phyloP scores from a whole-genome alignment of 1,139 yeast species.

The Geotrichum australiense region DNA sequence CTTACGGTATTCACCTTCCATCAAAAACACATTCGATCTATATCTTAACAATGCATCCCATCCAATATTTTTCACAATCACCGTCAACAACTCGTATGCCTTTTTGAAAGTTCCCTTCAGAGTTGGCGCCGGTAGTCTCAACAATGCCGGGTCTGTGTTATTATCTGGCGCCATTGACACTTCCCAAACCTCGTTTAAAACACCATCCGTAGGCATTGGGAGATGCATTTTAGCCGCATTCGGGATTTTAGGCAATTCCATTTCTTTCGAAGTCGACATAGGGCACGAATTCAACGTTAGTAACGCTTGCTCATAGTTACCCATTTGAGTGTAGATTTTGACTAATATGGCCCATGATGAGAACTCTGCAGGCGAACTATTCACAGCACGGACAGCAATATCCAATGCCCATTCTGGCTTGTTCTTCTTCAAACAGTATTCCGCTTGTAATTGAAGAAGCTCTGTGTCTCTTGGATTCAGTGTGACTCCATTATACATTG shows the following conservation, averaged over 20 bases:
- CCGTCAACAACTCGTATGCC: slow-evolving; percentile 74
- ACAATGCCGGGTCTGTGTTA: slow-evolving; percentile 52
- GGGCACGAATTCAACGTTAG: slow-evolving; percentile 87
- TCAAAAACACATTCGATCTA: slow-evolving; percentile 81
- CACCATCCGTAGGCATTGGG: slow-evolving; percentile 76
- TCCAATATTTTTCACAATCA: slow-evolving; percentile 62
- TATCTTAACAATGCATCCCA: slow-evolving; percentile 82
- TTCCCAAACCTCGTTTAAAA: slow-evolving; percentile 46
- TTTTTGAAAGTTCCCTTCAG: slow-evolving; percentile 71
- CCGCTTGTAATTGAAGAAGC: slow-evolving; percentile 54
- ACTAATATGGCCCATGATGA: slow-evolving; percentile 75
- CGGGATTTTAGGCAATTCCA: slow-evolving; percentile 46
- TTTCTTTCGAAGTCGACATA: slow-evolving; percentile 68
- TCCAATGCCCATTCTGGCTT: slow-evolving; percentile 67
- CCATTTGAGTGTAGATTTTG: slow-evolving; percentile 59
- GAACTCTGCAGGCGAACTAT: slow-evolving; percentile 79
- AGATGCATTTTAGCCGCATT: slow-evolving; percentile 63
- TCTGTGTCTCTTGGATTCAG: slow-evolving; percentile 57
- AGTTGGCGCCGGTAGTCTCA: slow-evolving; percentile 67
- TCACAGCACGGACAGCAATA: slow-evolving; percentile 68
- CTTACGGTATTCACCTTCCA: slow-evolving; percentile 77
- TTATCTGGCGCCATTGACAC: slow-evolving; percentile 40
- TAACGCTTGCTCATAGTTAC: slow-evolving; percentile 70
- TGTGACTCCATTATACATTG: slow-evolving; percentile 54
- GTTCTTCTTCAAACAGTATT: slow-evolving; percentile 59